phyloP scores from a whole-genome alignment of 371 early-diverging fungal genomes.

The Fennellomyces sp. region DNA sequence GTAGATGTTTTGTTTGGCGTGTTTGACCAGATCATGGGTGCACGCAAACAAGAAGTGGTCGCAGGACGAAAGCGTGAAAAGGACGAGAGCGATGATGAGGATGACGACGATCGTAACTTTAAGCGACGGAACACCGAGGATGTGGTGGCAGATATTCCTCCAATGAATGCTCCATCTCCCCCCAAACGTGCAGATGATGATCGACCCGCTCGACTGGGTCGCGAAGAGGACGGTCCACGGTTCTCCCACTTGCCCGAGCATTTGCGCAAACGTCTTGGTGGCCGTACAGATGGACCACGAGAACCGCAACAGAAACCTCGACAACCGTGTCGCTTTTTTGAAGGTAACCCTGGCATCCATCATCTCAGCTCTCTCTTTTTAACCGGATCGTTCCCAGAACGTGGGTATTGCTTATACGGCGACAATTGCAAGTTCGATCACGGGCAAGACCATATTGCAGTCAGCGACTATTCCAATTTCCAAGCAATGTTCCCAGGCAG shows the following conservation, averaged over 20 bases:
- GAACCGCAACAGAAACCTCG: conserved; percentile 16
- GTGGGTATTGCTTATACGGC: conserved; percentile 81
- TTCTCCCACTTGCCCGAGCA: conserved; percentile 2
- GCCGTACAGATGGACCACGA: conserved; percentile 25
- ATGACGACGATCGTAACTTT: conserved; percentile 70
- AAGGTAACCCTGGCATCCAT: conserved; percentile 41
- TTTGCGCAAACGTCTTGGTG: conserved; percentile 17
- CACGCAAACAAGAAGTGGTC: neutral
- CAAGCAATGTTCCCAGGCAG: conserved; percentile 2
- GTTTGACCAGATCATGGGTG: neutral
- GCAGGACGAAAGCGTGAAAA: conserved; percentile 7
- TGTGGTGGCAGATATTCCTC: conserved; percentile 10
- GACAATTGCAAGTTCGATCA: conserved; percentile 83
- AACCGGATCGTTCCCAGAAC: conserved; percentile 28
- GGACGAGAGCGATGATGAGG: conserved; percentile 43
- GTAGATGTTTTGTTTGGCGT: conserved; percentile 63
- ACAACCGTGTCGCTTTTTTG: conserved; percentile 63
- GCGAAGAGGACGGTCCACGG: too few relatives aligned
- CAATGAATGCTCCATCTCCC: neutral
- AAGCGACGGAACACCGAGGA: conserved; percentile 66
- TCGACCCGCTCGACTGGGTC: neutral
- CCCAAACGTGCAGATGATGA: neutral
- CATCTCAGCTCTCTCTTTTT: neutral
- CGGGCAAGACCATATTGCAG: conserved; percentile 73
- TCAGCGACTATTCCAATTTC: conserved; percentile 44